These are phyloP conservation scores for Zymoseptoria tritici DNA, from an alignment of 2,329 filamentous ascomycete species.

Conservation along the genomic window DNA sequence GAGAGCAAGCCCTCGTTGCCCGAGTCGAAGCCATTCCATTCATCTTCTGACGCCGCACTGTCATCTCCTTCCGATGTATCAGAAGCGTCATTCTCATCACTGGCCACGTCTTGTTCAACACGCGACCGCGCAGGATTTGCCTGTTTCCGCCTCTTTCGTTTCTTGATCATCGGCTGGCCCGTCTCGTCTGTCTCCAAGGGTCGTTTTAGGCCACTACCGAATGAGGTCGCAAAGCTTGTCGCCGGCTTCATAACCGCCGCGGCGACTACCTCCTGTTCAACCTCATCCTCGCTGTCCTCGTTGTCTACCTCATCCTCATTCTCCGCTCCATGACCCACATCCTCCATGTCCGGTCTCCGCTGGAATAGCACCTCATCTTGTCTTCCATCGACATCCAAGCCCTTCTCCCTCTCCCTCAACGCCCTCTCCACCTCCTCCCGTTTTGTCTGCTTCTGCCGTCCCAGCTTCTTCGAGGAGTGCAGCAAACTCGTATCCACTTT, in stretches of 20 bases:
- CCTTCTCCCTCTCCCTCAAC: constrained; percentile 57
- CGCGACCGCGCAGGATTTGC: constrained; percentile 17
- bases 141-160: constrained; percentile 56
- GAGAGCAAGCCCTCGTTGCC: constrained; percentile 20
- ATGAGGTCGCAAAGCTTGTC: constrained; percentile 7
- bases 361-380: constrained; percentile 49
- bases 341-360: constrained; percentile 22
- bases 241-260: not conserved
- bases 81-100: constrained; percentile 18
- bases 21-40: constrained; percentile 16
- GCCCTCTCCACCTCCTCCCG: constrained; percentile 59
- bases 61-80: constrained; percentile 18
- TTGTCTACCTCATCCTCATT: constrained; percentile 11
- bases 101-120: constrained; percentile 30
- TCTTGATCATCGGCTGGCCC: constrained; percentile 74
- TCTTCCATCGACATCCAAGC: constrained; percentile 49
- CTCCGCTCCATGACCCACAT: not conserved
- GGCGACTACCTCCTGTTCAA: constrained; percentile 1
- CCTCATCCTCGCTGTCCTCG: constrained; percentile 6
- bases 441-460: constrained; percentile 64
- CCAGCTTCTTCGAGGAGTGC: constrained; percentile 68
- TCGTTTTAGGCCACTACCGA: constrained; percentile 78
- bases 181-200: constrained; percentile 73
- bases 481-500: constrained; percentile 79
- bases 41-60: constrained; percentile 25